Conservation (phyloP, 179 eudicot species). For the Heliamphora pulchella region DNA sequence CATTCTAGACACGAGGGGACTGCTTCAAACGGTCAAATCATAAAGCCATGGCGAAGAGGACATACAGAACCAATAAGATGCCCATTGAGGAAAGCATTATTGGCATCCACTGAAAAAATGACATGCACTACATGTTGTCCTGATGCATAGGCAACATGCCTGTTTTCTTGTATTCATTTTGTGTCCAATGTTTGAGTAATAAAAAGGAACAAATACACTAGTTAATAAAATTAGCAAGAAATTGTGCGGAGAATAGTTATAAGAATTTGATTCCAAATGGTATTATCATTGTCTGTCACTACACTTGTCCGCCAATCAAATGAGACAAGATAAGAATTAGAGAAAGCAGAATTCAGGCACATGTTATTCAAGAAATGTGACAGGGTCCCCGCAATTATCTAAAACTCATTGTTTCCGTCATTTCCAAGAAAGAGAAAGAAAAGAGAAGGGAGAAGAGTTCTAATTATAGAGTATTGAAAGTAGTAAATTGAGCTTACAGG, state of each 20-base stretch:
- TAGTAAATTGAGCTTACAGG: conserved; percentile 46
- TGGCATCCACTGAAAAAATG: not conserved
- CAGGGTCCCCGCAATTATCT: not conserved
- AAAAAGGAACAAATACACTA: no score
- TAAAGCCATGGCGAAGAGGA: no score
- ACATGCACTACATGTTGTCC: not conserved
- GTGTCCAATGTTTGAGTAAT: no score
- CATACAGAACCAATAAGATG: no score
- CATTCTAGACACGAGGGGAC: no score
- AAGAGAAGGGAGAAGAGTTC: not conserved
- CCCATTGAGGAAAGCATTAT: no score
- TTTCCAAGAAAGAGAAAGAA: not conserved
- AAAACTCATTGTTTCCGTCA: not conserved
- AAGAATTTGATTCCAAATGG: not conserved
- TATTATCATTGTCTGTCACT: not conserved
- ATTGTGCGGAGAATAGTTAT: not conserved
- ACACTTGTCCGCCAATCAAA: not conserved
- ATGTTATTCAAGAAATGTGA: not conserved
- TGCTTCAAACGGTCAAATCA: no score
- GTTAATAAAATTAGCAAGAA: not conserved
- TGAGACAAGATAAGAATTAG: not conserved
- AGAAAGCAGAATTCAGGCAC: not conserved
- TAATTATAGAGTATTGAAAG: conserved; percentile 6
- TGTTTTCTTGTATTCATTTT: not conserved
- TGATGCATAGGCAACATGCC: not conserved